Evolutionary conservation across 805 yeast species (phyloP).

Genomic region (Yarrowia bubula): DNA sequence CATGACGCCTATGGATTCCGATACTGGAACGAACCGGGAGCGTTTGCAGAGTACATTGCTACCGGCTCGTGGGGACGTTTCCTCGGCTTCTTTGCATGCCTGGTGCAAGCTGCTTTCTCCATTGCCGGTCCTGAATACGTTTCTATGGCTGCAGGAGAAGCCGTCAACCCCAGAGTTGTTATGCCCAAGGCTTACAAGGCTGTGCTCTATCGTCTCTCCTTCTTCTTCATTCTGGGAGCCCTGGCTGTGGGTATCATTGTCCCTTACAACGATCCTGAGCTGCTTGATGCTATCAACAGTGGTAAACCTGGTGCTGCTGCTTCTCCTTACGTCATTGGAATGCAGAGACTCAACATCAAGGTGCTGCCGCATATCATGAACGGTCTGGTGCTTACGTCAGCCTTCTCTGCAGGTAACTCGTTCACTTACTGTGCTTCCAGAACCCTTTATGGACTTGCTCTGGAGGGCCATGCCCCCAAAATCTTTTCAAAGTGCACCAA

Average conservation of each 20-base stretch:
- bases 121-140: slow-evolving; percentile 86
- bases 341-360: slow-evolving; percentile 59
- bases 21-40: slow-evolving; percentile 54
- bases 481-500: slow-evolving; percentile 60
- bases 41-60: slow-evolving; percentile 55
- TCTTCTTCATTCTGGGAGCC: slow-evolving; percentile 71
- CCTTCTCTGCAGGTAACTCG: slow-evolving; percentile 83
- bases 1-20: slow-evolving; percentile 62
- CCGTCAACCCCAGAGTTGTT: slow-evolving; percentile 64
- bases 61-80: slow-evolving; percentile 62
- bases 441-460: slow-evolving; percentile 65
- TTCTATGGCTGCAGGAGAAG: slow-evolving; percentile 82
- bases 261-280: slow-evolving; percentile 62
- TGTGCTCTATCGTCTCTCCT: slow-evolving; percentile 63
- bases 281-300: slow-evolving; percentile 55
- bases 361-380: slow-evolving; percentile 76
- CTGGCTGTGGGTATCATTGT: slow-evolving; percentile 75
- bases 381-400: slow-evolving; percentile 68
- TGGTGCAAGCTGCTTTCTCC: slow-evolving; percentile 71
- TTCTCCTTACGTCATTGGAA: slow-evolving; percentile 81
- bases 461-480: slow-evolving; percentile 70
- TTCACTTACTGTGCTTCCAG: slow-evolving; percentile 71
- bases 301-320: slow-evolving; percentile 75
- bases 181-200: slow-evolving; percentile 78
- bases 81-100: slow-evolving; percentile 68